Percentiles rank a stretch among this genome's conserved stretches.
Conservation (phyloP, 1,284 basidiomycete species). For the Boletus albobrunnescens region DNA sequence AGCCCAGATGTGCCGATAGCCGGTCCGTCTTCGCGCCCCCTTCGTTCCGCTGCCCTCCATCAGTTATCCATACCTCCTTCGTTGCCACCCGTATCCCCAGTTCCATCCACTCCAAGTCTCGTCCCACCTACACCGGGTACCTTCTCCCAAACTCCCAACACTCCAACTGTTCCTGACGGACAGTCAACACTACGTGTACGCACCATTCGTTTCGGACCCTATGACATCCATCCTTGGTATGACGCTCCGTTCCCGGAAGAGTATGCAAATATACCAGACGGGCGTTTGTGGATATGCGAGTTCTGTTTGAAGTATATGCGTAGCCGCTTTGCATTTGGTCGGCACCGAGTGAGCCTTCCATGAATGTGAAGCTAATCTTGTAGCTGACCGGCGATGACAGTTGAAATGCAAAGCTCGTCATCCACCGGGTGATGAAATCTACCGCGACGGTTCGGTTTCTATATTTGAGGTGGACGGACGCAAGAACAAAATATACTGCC, state of each 20-base stretch:
- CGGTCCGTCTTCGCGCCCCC: constrained; percentile 58
- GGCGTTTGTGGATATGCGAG: constrained; percentile 94
- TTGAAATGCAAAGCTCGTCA: constrained; percentile 93
- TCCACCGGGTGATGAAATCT: constrained; percentile 98
- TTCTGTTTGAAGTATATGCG: constrained; percentile 99
- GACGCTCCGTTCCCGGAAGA: constrained; percentile 99
- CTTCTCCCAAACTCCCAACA: constrained; percentile 27
- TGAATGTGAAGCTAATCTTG: constrained; percentile 8
- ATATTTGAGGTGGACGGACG: constrained; percentile 98
- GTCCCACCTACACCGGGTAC: constrained; percentile 36
- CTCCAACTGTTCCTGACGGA: constrained; percentile 24
- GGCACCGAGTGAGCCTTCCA: constrained; percentile 71
- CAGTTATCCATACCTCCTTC: constrained; percentile 34
- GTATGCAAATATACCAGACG: constrained; percentile 90
- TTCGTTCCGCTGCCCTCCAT: constrained; percentile 53
- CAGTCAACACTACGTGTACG: constrained; percentile 66
- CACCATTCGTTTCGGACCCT: constrained; percentile 89
- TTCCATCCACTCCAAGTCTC: constrained; percentile 40
- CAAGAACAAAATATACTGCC: constrained; percentile 99
- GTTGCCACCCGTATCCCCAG: constrained; percentile 31
- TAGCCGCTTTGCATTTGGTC: constrained; percentile 80
- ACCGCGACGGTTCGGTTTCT: constrained; percentile 83
- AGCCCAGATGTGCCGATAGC: constrained; percentile 45
- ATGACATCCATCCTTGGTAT: constrained; percentile 97
- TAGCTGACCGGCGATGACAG: constrained; percentile 39